Conservation (phyloP, 106 monocot species). For the Vanilla planifolia region DNA sequence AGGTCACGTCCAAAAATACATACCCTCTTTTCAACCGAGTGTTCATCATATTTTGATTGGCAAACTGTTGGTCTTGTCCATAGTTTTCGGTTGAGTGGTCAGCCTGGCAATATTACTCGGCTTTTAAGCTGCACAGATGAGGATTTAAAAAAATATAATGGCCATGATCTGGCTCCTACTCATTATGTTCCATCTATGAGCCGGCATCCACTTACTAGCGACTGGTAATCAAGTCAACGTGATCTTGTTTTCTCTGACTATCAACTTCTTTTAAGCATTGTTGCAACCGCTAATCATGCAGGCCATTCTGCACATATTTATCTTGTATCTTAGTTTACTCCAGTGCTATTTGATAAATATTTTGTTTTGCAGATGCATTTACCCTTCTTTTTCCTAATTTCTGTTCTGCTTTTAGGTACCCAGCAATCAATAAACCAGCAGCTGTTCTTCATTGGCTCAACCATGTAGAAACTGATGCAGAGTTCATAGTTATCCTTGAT, state of each 20-base stretch:
- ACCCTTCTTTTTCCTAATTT: too few relatives aligned
- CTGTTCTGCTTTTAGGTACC: conserved; percentile 56
- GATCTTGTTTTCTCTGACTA: background rate
- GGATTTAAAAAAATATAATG: conserved; percentile 65
- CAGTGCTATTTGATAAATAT: background rate
- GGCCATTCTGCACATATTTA: background rate
- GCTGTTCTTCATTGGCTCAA: conserved; percentile 96
- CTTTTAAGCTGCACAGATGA: conserved; percentile 91
- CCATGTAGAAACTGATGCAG: conserved; percentile 83
- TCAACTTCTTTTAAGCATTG: background rate
- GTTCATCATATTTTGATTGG: conserved; percentile 88
- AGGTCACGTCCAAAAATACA: conserved; percentile 71
- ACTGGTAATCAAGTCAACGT: conserved; percentile 45
- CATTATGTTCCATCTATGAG: conserved; percentile 98
- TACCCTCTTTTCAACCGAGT: conserved; percentile 94
- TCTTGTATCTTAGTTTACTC: background rate
- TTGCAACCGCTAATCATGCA: background rate
- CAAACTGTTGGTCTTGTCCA: conserved; percentile 84
- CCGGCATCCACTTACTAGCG: conserved; percentile 88
- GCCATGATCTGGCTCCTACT: conserved; percentile 93
- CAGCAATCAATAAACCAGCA: conserved; percentile 97
- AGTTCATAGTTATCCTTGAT: conserved; percentile 91
- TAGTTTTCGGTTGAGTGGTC: conserved; percentile 72
- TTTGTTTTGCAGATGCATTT: too few relatives aligned
- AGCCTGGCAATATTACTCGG: conserved; percentile 93